Evolutionary conservation across 805 yeast species (phyloP).

Genomic region (Lachancea cidri): DNA sequence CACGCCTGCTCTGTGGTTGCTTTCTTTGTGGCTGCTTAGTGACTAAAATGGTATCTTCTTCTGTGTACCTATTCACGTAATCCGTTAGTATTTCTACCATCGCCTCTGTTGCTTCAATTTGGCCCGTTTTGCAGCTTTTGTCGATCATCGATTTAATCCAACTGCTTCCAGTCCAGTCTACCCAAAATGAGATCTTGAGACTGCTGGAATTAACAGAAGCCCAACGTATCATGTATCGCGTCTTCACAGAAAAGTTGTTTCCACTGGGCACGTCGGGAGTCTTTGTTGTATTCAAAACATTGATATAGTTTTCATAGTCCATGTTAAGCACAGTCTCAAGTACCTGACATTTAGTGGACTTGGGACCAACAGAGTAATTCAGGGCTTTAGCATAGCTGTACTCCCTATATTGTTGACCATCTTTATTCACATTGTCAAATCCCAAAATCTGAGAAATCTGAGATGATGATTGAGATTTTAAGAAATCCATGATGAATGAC

Average conservation of each 20-base stretch:
- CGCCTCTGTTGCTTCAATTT: constrained; percentile 53
- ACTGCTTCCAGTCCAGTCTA: constrained; percentile 86
- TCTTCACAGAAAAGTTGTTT: constrained; percentile 65
- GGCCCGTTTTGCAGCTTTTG: constrained; percentile 78
- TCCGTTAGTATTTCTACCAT: constrained; percentile 32
- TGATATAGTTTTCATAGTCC: constrained; percentile 50
- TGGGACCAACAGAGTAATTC: constrained; percentile 85
- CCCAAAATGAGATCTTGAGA: constrained; percentile 60
- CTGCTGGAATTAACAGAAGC: constrained; percentile 54
- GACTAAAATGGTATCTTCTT: constrained; percentile 1
- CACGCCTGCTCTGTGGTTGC: constrained; percentile 10
- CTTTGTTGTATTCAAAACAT: constrained; percentile 55
- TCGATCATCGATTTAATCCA: constrained; percentile 92
- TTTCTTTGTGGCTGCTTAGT: constrained; percentile 6
- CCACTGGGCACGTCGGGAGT: constrained; percentile 98
- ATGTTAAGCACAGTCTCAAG: constrained; percentile 53
- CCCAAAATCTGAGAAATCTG: constrained; percentile 33
- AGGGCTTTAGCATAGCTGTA: constrained; percentile 72
- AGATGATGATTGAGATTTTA: constrained; percentile 35
- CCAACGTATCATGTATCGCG: constrained; percentile 75
- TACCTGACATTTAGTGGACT: constrained; percentile 73
- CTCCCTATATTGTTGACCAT: constrained; percentile 42
- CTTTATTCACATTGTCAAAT: constrained; percentile 33
- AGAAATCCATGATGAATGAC: constrained; percentile 39
- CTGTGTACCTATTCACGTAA: constrained; percentile 21